These are phyloP conservation scores for Thielaviopsis ethacetica DNA, from an alignment of 2,329 filamentous ascomycete species.

Conservation along the genomic window DNA sequence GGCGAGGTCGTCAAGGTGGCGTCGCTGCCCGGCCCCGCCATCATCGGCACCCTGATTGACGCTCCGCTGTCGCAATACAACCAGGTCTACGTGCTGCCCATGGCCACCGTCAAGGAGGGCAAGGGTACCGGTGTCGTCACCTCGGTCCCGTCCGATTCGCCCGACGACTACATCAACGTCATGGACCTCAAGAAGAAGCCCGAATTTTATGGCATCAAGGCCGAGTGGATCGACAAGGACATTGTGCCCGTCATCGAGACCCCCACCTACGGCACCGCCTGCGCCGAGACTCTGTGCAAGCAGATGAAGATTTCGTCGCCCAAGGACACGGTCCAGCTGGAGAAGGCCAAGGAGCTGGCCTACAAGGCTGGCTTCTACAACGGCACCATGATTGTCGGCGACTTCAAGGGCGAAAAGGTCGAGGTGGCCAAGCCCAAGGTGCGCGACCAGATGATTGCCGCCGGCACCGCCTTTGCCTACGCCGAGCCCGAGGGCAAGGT, in stretches of 20 bases:
- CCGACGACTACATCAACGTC: conserved; percentile 85
- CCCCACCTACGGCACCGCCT: conserved; percentile 70
- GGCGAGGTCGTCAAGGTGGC: conserved; percentile 59
- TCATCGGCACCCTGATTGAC: conserved; percentile 76
- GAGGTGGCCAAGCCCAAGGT: conserved; percentile 78
- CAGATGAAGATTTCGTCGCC: conserved; percentile 92
- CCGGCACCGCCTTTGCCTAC: conserved; percentile 72
- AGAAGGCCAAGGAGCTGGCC: conserved; percentile 85
- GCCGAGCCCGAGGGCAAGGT: conserved; percentile 86
- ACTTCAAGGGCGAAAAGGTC: conserved; percentile 76
- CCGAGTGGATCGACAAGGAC: conserved; percentile 87
- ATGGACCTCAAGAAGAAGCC: conserved; percentile 85
- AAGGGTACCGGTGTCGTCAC: conserved; percentile 97
- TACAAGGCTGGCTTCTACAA: conserved; percentile 98
- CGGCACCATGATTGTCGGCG: conserved; percentile 73
- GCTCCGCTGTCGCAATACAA: conserved; percentile 79
- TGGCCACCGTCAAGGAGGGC: conserved; percentile 80
- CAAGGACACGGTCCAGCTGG: conserved; percentile 77
- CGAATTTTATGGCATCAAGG: conserved; percentile 89
- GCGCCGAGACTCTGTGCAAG: conserved; percentile 70
- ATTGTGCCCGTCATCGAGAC: conserved; percentile 83
- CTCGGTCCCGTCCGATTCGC: conserved; percentile 82
- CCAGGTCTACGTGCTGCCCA: conserved; percentile 76
- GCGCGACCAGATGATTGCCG: conserved; percentile 57
- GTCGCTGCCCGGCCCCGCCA: conserved; percentile 59